Conservation (phyloP, 768 basidiomycete species). For the Sarcomyxa edulis region DNA sequence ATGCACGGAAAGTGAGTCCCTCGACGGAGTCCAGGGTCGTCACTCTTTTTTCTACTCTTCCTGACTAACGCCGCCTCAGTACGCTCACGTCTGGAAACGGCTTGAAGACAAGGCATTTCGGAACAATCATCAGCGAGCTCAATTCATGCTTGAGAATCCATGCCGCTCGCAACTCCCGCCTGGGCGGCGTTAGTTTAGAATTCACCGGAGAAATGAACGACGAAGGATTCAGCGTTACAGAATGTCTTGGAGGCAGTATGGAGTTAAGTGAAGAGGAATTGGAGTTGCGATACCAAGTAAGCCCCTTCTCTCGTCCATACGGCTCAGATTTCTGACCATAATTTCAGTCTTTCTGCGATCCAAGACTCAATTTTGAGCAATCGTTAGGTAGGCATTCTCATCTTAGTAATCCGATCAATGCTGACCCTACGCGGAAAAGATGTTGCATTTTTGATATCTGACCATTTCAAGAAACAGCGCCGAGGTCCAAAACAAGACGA, state of each 20-base stretch:
- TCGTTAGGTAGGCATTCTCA: conserved; percentile 69
- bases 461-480: conserved; percentile 71
- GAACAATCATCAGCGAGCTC: conserved; percentile 84
- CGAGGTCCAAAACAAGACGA: conserved; percentile 23
- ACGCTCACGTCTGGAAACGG: conserved; percentile 77
- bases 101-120: conserved; percentile 88
- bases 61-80: conserved; percentile 30
- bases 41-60: conserved; percentile 1
- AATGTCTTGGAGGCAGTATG: conserved; percentile 97
- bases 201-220: conserved; percentile 90
- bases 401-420: not conserved
- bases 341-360: conserved; percentile 85
- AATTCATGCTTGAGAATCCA: conserved; percentile 82
- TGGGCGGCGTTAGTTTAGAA: conserved; percentile 85
- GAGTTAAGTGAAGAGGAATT: conserved; percentile 85
- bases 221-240: conserved; percentile 92
- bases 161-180: conserved; percentile 58
- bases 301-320: conserved; percentile 8
- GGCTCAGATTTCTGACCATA: not conserved
- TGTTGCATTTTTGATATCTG: conserved; percentile 82
- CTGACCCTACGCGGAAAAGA: not conserved
- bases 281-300: conserved; percentile 82
- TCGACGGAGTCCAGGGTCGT: conserved; percentile 1
- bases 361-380: conserved; percentile 90
- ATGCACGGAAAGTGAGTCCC: conserved; percentile 98